Evolutionary conservation across 257 asterid species (phyloP).

Genomic region (Solanum verrucosum): DNA sequence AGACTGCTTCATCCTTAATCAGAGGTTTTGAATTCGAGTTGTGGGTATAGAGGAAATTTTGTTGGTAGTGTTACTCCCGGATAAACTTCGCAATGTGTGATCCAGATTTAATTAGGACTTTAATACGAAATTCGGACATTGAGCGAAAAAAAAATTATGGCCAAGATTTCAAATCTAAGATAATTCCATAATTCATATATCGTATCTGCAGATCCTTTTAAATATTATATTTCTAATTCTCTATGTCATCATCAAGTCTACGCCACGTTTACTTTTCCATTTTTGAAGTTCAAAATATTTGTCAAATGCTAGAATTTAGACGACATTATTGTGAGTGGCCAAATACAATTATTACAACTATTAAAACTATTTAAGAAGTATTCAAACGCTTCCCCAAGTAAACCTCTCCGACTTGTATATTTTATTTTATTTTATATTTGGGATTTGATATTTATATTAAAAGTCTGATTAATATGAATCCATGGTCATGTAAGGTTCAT

Average conservation of each 20-base stretch:
- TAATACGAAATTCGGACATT: fast-evolving
- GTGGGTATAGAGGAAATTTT: fast-evolving
- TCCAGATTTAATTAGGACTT: fast-evolving
- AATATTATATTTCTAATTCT: background rate
- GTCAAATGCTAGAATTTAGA: background rate
- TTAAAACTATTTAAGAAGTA: background rate
- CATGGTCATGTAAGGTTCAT: background rate
- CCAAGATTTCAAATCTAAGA: background rate
- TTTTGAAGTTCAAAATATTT: background rate
- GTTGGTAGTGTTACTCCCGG: fast-evolving
- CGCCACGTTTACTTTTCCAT: background rate
- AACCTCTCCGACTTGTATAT: background rate
- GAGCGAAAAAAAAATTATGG: background rate
- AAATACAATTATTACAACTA: background rate
- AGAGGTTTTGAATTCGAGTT: fast-evolving
- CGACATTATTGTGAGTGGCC: background rate
- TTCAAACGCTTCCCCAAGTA: background rate
- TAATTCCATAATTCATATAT: background rate
- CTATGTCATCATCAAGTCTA: background rate
- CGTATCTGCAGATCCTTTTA: background rate
- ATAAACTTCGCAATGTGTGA: fast-evolving
- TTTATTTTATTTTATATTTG: background rate
- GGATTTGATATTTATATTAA: background rate
- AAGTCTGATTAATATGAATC: background rate
- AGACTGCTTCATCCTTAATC: too few species aligned